Percentiles rank a stretch among this genome's conserved stretches.
These are phyloP conservation scores for Paramecium primaurelia DNA, from an alignment of 73 alveolate species.

Conservation along the genomic window DNA sequence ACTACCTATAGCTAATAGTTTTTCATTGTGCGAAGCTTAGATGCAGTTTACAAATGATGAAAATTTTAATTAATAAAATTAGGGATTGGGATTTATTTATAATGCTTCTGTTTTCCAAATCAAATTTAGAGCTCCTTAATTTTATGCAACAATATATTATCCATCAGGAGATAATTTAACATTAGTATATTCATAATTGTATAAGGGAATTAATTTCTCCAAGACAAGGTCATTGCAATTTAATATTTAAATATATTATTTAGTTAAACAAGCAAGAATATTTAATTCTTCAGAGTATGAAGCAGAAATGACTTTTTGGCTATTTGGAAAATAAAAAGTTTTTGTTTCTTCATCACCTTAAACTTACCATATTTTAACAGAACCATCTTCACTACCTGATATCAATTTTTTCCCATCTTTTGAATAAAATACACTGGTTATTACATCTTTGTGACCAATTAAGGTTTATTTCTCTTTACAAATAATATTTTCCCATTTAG, in stretches of 20 bases:
- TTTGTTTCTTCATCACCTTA: background rate
- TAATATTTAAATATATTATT: background rate
- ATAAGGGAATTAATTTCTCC: background rate
- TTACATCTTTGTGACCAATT: background rate
- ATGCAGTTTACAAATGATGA: too few relatives aligned
- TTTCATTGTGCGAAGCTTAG: background rate
- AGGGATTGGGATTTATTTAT: too few relatives aligned
- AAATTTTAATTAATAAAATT: too few relatives aligned
- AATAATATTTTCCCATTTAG: background rate
- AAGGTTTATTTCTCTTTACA: background rate
- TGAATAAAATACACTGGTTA: background rate
- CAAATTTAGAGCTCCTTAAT: too few relatives aligned
- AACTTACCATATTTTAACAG: background rate
- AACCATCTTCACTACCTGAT: background rate
- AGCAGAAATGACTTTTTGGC: background rate
- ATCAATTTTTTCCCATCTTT: background rate
- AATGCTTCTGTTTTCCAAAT: too few relatives aligned
- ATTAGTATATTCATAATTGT: background rate
- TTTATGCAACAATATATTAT: background rate
- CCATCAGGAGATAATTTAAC: background rate
- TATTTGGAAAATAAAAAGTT: background rate
- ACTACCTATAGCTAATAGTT: background rate
- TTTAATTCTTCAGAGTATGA: background rate
- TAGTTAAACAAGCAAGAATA: background rate
- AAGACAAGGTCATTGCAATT: background rate